Evolutionary conservation across 257 asterid genomes (phyloP), one percentile per base, ranked within the genome.

Genomic region (Primulina tabacum): DNA sequence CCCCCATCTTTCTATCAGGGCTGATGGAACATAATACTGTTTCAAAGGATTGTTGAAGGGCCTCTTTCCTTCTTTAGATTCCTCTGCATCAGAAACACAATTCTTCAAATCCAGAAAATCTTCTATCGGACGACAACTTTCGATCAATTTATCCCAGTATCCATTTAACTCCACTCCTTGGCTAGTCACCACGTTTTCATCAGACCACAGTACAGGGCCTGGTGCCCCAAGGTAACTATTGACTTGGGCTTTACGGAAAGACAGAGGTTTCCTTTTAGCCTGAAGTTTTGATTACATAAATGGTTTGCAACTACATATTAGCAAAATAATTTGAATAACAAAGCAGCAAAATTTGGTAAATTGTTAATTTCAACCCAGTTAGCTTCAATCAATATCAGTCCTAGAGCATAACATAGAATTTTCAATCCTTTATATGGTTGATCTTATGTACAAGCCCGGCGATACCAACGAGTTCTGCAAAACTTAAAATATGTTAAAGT

Each of bases 1-100:
- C 68, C 98, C 98, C 97, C 96, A 88, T 88, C 97, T 81, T 78
- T 88, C 89, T 32, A 88, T 79, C 76, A 88, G 79, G 85, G 83
- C 78, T 65, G 88, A 71, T 72, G 97, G 96, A 73, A 92, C 97
- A 65, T 80, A 26, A 74, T 75, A 88, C 30, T 73, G 79, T 56
- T 78, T 70, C 61, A 72, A 74, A 53, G 77, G 71, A 76, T 69
- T 56, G 76, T 61, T 55, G 20, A 32, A 35, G 57, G 65, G 35
- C 61, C 21, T 71, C 77, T 61, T 77, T 71, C 75, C 83, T 79
- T 71, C 85, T 75, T 80, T 81, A 67, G 66, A 38, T 67, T 63
- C 71, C 71, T 79, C 78, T 43, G 76, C 65, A 70, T 75, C 76
- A 63, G 85, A 76, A 58, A 75, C 55, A 71, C 60, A 76, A 71